Evolutionary conservation across 805 yeast species (phyloP), one percentile per base, ranked within the genome.

Genomic region (Barnettozyma populi): DNA sequence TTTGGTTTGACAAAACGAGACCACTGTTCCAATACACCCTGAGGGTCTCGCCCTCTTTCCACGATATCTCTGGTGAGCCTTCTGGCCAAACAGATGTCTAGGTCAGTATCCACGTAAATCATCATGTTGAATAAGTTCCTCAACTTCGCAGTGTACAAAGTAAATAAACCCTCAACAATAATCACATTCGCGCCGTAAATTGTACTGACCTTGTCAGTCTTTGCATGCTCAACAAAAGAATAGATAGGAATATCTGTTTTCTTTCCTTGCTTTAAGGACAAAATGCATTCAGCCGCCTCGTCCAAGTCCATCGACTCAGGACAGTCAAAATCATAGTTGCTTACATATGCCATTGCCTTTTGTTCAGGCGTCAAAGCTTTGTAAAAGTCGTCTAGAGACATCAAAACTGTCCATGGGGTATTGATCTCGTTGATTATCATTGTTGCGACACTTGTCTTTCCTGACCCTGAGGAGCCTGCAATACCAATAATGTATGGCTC

Each of bases 121-220:
- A 86, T 92, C 50, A 89, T 72, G 59, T 92, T 95, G 84, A 90
- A 85, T 59, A 90, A 60, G 11, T 78, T 84, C 46, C 84, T 66
- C 16, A 94, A 66, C 37, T 90, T 74, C 41, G 74, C 73, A 61
- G 85, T 89, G 52, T 83, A 80, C 39, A 94, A 66, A 0, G 96
- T 89, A 62, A 86, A 88, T 3, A 94, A 81, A 2, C 99, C 99
- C 65, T 94, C 99, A 35, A 94, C 70, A 6, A 94, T 84, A 45
- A 94, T 86, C 19, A 94, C 95, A 62, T 90, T 90, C 14, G 97
- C 97, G 2, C 97, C 98, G 60, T 90, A 90, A 18, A 94, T 80
- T 3, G 90, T 82, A 43, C 83, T 71, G n/a, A 74, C 73, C 59
- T 84, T 80, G 36, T 73, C 78, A 8, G 80, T 77, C 55, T 83